Base-by-base conservation (phyloP, 1,139 yeast species). In the Candida sanyaensis region DNA sequence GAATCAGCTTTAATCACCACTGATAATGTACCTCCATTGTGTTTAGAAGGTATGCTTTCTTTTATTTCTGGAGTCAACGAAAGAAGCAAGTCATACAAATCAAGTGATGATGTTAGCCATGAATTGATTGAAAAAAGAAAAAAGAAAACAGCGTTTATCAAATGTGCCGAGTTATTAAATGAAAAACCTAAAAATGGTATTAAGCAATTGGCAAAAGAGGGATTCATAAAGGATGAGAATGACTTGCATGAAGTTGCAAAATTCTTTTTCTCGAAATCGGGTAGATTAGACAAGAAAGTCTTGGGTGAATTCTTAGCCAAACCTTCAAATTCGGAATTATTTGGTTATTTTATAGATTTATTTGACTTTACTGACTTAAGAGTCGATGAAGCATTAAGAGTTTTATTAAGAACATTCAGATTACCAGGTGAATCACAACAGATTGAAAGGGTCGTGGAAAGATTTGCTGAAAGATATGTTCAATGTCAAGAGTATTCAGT, bases 371-470 rank as follows among this genome's bases (percentile, higher is more conserved):
- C 76, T 33, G 86, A 81, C 12, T 73, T 88, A 56, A 78, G 99
- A 58, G 91, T 95, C 2, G 99, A 95, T 65, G 98, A 93, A 65
- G 97, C 97, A 0, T 73, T 95, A 49, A 78, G 99, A 57, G 78
- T 89, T 46, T 67, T 95, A 52, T 74, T 95, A 55, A 87, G 89
- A 46, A 80, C 88, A 12, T 93, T 95, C 62, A 81, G 99, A 65
- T 76, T 95, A 47, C 99, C 99, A 0, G 99, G 99, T 44, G 99
- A 95, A 67, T 86, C 97, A 0, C 98, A 91, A 61, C 97, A 90
- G 63, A 93, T 95, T 63, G 98, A 92, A 64, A 80, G 97, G 60
- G 81, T 93, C 17, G 88, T 95, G 38, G 97, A 92, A 60, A 76
- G 82, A 21, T 93, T 95, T 68, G 92, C 96, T 5, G 85, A 83